phyloP scores from a whole-genome alignment of 306 rosid genomes.

The Cicer cuneatum region DNA sequence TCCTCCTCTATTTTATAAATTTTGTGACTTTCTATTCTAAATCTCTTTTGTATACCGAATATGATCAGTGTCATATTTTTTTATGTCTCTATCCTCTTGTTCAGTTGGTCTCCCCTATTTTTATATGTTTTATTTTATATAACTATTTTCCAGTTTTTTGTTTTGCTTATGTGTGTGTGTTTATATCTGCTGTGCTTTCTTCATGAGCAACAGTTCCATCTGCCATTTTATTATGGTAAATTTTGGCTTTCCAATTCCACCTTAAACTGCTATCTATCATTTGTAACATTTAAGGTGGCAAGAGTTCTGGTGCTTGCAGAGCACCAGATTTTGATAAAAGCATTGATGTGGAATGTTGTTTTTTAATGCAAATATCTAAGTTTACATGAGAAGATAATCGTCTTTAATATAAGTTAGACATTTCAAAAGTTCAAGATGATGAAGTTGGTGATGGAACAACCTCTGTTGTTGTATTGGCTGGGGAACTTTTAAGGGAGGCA shows the following conservation, averaged over 20 bases:
- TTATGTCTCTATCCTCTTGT: background rate
- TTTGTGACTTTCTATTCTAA: background rate
- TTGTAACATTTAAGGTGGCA: constrained; percentile 5
- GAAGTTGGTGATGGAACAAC: constrained; percentile 99
- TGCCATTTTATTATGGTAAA: background rate
- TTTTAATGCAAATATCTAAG: background rate
- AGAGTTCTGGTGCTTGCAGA: constrained; percentile 11
- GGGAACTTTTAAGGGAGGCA: constrained; percentile 93
- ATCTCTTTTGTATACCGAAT: background rate
- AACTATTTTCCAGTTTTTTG: background rate
- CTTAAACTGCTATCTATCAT: background rate
- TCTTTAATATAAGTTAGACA: constrained; percentile 75
- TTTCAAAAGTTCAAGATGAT: constrained; percentile 99
- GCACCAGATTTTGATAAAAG: background rate
- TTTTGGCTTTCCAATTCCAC: background rate
- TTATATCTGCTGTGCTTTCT: background rate
- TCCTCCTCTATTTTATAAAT: background rate
- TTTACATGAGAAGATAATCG: constrained; percentile 2
- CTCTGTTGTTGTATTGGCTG: constrained; percentile 98
- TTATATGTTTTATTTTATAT: background rate
- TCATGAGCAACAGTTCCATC: background rate
- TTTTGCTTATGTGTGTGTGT: background rate
- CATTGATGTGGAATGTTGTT: constrained; percentile 4
- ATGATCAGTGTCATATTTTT: background rate
- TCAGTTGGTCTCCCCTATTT: background rate